Conservation (phyloP, 2,329 filamentous ascomycete species). For the Colletotrichum gloeosporioides region DNA sequence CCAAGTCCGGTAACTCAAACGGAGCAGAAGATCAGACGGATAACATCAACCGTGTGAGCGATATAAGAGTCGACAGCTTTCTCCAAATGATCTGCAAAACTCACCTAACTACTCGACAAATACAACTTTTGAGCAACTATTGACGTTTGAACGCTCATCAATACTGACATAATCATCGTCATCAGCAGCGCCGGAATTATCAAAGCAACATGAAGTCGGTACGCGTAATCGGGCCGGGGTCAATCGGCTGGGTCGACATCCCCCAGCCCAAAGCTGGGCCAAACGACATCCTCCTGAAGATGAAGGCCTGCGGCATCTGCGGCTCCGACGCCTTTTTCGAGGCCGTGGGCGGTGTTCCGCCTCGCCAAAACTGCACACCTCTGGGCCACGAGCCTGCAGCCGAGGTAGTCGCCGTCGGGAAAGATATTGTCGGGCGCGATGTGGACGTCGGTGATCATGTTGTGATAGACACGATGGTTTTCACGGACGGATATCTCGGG, state of each 20-base stretch:
- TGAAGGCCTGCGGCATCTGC: constrained; percentile 5
- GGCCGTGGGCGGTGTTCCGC: neutral
- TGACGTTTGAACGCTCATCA: neutral
- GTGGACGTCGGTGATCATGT: neutral
- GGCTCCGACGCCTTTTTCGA: neutral
- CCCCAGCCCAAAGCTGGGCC: neutral
- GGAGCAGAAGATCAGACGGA: neutral
- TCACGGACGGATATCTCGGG: neutral
- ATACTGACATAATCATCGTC: neutral
- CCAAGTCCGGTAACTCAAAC: neutral
- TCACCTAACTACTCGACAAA: fast-evolving
- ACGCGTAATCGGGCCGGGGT: neutral
- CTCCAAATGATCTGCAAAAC: neutral
- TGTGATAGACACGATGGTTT: neutral
- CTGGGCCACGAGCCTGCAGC: constrained; percentile 2
- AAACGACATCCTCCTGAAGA: neutral
- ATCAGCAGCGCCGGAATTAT: fast-evolving
- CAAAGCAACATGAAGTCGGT: neutral
- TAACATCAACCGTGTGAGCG: neutral
- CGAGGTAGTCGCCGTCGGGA: neutral
- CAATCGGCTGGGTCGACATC: neutral
- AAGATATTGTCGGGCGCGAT: neutral
- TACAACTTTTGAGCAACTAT: neutral
- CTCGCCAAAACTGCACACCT: neutral
- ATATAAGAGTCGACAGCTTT: fast-evolving